Base-by-base conservation (phyloP, 768 basidiomycete species). In the Podaxis sp. region DNA sequence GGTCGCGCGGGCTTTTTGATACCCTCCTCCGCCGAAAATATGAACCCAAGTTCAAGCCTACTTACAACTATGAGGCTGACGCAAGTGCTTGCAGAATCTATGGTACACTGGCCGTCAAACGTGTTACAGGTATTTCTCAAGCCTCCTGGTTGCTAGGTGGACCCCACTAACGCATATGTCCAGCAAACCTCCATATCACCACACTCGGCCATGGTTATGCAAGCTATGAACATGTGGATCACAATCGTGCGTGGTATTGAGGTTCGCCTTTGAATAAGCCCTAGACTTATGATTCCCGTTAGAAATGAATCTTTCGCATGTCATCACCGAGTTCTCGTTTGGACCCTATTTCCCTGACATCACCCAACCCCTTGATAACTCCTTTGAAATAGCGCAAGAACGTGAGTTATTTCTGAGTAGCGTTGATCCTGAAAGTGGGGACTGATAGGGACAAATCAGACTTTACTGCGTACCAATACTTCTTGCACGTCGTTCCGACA, bases 331-430 rank as follows among this genome's bases (percentile, higher is more conserved):
- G 74, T 97, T 98, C 72, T 97, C 95, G 0, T 99, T 99, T 66
- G 96, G 96, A 1, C 92, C 95, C 2, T 88, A 90, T 78, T 98
- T 97, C 80, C 96, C 96, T 2, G 90, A 95, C 49, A 99, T 99
- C 55, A 84, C 87, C 0, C 96, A 99, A 72, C 96, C 96, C 0
- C 83, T 99, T 44, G 96, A 99, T 70, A 87, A 94, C 72, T 91
- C 93, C 1, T 91, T 91, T 63, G 91, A 96, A 72, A 68, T 87
- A 0, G 83, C 91, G 0, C 69, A 84, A 59, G 79, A 91, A 28
- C 84, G 89, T 92, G 70, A 71, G 90, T 81, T 20, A 61, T 62
- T 56, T 57, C 24, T 26, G 4, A 15, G 6, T 0, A 20, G 17
- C 7, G 7, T 22, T 13, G 49, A 24, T 28, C 24, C 12, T 8